Evolutionary conservation across 192 early-diverging fungal genomes (phyloP).

Genomic region (Dimargaris xerosporica): DNA sequence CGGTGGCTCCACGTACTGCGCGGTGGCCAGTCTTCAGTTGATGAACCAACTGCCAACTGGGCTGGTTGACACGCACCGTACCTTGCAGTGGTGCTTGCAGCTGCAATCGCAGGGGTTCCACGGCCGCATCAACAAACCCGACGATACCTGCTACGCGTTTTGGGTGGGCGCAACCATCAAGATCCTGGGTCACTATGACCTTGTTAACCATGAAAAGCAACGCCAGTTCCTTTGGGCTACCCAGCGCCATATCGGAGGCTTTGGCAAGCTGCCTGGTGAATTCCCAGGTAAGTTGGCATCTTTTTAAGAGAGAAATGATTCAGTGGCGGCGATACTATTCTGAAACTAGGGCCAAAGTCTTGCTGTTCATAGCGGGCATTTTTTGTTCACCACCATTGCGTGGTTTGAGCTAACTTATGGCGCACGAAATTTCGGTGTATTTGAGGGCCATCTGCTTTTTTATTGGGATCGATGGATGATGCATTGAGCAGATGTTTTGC

Average conservation of each 20-base stretch:
- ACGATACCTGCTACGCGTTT: constrained; percentile 95
- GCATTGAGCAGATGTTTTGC: constrained; percentile 67
- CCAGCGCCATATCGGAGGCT: constrained; percentile 32
- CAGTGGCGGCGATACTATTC: too few species aligned
- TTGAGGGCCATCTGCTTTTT: too few species aligned
- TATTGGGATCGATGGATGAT: too few species aligned
- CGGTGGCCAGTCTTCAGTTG: constrained; percentile 62
- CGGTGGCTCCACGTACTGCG: constrained; percentile 84
- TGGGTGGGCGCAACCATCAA: constrained; percentile 81
- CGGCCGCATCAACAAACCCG: constrained; percentile 70
- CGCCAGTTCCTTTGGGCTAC: constrained; percentile 12
- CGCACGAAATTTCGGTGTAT: too few species aligned
- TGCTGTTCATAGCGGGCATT: too few species aligned
- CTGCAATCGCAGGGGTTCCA: constrained; percentile 79
- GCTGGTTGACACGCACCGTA: constrained; percentile 31
- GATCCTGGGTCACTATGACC: constrained; percentile 20
- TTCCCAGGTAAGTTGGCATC: too few species aligned
- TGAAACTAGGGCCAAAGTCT: too few species aligned
- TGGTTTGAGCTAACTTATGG: too few species aligned
- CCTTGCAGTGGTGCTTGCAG: constrained; percentile 58
- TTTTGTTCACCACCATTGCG: too few species aligned
- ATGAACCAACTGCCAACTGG: constrained; percentile 40
- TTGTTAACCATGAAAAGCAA: neutral
- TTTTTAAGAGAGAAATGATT: too few species aligned
- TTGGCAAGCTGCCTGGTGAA: constrained; percentile 37